Conservation (phyloP, 371 early-diverging fungal species). For the Rhizopus delemar region DNA sequence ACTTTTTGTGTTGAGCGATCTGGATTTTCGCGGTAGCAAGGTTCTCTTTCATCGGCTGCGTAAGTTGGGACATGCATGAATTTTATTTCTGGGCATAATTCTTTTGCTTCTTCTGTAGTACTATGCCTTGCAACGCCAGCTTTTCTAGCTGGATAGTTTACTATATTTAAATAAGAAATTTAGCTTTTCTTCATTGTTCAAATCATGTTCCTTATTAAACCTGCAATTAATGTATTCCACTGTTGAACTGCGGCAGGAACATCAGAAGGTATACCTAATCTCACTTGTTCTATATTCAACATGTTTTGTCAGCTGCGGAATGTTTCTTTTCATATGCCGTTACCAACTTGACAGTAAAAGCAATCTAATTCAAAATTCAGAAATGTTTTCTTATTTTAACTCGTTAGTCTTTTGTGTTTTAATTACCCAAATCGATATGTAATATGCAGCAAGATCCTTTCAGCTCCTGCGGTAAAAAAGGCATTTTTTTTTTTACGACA, state of each 20-base stretch:
- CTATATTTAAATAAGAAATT: conserved; percentile 9
- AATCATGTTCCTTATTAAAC: conserved; percentile 50
- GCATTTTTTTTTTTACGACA: conserved; percentile 9
- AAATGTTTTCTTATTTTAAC: conserved; percentile 7
- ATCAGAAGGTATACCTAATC: conserved; percentile 68
- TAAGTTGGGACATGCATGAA: conserved; percentile 89
- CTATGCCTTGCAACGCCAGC: conserved; percentile 51
- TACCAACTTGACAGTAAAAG: conserved; percentile 79
- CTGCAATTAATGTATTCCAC: conserved; percentile 88
- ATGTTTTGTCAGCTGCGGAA: background rate
- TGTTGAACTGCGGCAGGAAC: conserved; percentile 87
- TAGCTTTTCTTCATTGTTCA: background rate
- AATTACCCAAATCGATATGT: conserved; percentile 62
- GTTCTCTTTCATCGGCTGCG: conserved; percentile 61
- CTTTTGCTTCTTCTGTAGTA: conserved; percentile 59
- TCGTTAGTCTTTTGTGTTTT: background rate
- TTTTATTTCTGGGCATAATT: conserved; percentile 70
- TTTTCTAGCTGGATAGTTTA: conserved; percentile 63
- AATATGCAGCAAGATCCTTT: conserved; percentile 59
- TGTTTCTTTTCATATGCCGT: background rate
- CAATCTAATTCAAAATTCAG: conserved; percentile 52
- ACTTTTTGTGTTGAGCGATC: conserved; percentile 83
- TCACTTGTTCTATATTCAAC: conserved; percentile 62
- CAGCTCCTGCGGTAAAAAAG: conserved; percentile 46
- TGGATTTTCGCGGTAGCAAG: conserved; percentile 73